These are phyloP conservation scores for Nevesoporus exiguus DNA, from an alignment of 768 basidiomycete genomes.

Conservation along the genomic window DNA sequence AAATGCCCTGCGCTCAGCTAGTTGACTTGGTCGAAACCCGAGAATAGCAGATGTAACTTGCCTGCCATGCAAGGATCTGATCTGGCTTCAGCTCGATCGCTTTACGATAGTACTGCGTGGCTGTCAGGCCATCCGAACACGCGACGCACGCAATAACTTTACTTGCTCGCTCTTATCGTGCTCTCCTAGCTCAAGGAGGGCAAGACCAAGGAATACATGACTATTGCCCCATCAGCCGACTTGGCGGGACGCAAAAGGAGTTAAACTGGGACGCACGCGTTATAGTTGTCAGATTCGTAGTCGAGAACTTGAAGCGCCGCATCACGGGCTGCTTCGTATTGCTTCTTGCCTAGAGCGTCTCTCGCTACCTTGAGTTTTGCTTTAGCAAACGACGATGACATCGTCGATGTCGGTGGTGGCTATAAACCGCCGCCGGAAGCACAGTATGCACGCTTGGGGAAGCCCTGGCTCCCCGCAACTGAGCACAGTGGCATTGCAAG, in stretches of 20 bases:
- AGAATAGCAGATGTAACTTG: slow-evolving; percentile 27
- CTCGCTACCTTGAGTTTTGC: slow-evolving; percentile 75
- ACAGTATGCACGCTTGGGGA: too few species aligned
- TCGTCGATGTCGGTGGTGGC: slow-evolving; percentile 3
- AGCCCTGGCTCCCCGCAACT: too few species aligned
- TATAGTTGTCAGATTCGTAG: slow-evolving; percentile 80
- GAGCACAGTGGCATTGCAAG: too few species aligned
- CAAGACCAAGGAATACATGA: slow-evolving; percentile 80
- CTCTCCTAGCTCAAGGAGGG: slow-evolving; percentile 72
- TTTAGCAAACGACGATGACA: slow-evolving; percentile 51
- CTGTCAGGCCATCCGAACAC: slow-evolving; percentile 15
- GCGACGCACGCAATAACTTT: slow-evolving; percentile 30
- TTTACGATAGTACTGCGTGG: slow-evolving; percentile 65
- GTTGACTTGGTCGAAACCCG: slow-evolving; percentile 7
- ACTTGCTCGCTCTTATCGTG: slow-evolving; percentile 82
- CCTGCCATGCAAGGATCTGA: slow-evolving; percentile 85
- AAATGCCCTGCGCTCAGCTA: slow-evolving; percentile 53
- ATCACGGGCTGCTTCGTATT: slow-evolving; percentile 64
- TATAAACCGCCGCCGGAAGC: too few species aligned
- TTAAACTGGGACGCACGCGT: slow-evolving; percentile 61
- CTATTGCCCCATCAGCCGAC: slow-evolving; percentile 38
- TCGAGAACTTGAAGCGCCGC: slow-evolving; percentile 65
- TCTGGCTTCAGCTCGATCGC: slow-evolving; percentile 69
- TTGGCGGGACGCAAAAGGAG: background rate
- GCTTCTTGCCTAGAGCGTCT: slow-evolving; percentile 72